A percentile compares a stretch with the other conserved stretches of the same genome.
These are phyloP conservation scores for Aureobasidium zeae DNA, from an alignment of 2,329 filamentous ascomycete genomes.

Conservation along the genomic window DNA sequence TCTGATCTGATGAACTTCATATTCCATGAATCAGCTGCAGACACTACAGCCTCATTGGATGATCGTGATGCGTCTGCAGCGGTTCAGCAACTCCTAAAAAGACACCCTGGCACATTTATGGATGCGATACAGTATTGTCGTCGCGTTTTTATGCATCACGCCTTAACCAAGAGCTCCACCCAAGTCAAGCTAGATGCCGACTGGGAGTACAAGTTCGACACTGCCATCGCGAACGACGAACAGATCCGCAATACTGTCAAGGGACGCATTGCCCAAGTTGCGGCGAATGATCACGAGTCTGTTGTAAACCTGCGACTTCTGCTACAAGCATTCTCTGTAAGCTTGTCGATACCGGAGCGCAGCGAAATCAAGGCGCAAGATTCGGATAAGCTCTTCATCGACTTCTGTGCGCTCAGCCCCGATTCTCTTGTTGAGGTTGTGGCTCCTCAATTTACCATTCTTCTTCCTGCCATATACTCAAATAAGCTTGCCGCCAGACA, in stretches of 20 bases:
- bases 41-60: background rate
- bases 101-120: constrained; percentile 47
- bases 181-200: constrained; percentile 57
- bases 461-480: constrained; percentile 56
- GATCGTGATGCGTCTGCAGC: background rate
- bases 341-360: background rate
- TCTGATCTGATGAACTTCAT: constrained; percentile 30
- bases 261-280: constrained; percentile 38
- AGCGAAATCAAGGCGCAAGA: constrained; percentile 15
- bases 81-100: constrained; percentile 8
- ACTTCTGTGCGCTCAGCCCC: constrained; percentile 47
- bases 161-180: constrained; percentile 37
- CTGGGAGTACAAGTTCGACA: constrained; percentile 75
- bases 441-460: constrained; percentile 39
- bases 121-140: constrained; percentile 62
- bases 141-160: constrained; percentile 50
- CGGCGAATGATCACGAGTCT: constrained; percentile 26
- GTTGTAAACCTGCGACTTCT: constrained; percentile 12
- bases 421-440: constrained; percentile 45
- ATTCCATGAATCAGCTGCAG: constrained; percentile 13
- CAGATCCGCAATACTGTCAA: constrained; percentile 52
- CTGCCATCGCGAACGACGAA: constrained; percentile 60
- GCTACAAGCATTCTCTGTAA: constrained; percentile 16
- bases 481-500: constrained; percentile 62
- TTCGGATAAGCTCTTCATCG: constrained; percentile 37